A percentile compares a stretch with the other conserved stretches of the same genome.
Evolutionary conservation across 345 rosid species (phyloP).

Genomic region (Streptanthus diversifolius): DNA sequence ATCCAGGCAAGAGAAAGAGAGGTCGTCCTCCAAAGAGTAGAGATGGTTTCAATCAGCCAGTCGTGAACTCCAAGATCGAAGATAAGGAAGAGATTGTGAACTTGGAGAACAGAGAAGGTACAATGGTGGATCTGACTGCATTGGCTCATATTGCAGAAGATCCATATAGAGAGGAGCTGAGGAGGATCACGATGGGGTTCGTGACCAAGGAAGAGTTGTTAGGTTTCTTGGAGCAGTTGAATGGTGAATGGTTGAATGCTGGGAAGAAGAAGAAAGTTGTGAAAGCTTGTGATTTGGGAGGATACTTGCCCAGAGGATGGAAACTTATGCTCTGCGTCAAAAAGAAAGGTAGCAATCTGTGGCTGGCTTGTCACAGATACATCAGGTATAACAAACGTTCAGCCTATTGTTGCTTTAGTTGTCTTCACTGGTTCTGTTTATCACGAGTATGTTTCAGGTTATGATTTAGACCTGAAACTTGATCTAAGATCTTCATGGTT

Average conservation of each 20-base stretch:
- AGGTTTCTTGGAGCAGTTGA: constrained; percentile 49
- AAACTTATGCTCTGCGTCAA: constrained; percentile 59
- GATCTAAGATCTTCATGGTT: background rate
- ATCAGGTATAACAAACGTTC: constrained; percentile 50
- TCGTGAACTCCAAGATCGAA: background rate
- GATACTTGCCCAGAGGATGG: constrained; percentile 61
- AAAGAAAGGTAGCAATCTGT: constrained; percentile 40
- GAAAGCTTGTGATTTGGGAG: constrained; percentile 49
- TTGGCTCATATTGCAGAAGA: constrained; percentile 36
- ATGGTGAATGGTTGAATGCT: constrained; percentile 62
- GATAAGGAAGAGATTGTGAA: constrained; percentile 16
- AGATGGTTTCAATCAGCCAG: background rate
- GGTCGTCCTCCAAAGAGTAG: constrained; percentile 56
- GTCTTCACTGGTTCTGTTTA: constrained; percentile 4
- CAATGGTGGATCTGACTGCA: constrained; percentile 32
- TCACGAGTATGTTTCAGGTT: constrained; percentile 2
- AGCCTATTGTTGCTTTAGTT: background rate
- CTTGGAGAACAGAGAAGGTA: constrained; percentile 33
- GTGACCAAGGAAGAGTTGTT: constrained; percentile 44
- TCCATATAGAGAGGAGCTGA: constrained; percentile 55
- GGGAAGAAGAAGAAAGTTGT: constrained; percentile 66
- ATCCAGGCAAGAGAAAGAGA: constrained; percentile 51
- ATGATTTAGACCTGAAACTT: background rate
- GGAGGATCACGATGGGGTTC: constrained; percentile 50
- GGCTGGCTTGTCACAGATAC: constrained; percentile 59